Conservation (phyloP, 352 stramenopile genomes). For the Pythium vanterpoolii region DNA sequence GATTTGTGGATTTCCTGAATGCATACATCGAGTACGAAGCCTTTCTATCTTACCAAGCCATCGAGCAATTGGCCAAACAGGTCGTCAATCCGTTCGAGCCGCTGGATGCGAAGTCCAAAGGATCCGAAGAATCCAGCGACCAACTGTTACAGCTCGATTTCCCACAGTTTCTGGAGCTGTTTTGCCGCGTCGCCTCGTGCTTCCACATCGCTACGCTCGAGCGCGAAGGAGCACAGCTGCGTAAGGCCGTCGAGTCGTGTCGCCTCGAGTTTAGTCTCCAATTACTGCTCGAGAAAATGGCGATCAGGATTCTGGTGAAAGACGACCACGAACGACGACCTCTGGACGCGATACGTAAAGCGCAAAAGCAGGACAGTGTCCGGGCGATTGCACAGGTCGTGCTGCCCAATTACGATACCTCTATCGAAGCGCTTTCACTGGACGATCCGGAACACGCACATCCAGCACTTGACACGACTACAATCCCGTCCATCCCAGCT, state of each 20-base stretch:
- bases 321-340: neutral
- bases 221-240: conserved; percentile 48
- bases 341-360: too few relatives aligned
- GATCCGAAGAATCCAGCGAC: too few relatives aligned
- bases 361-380: conserved; percentile 1
- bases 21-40: conserved; percentile 79
- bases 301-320: conserved; percentile 26
- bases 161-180: conserved; percentile 61
- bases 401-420: conserved; percentile 1
- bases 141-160: conserved; percentile 35
- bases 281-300: conserved; percentile 53
- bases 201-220: conserved; percentile 48
- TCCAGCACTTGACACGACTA: neutral
- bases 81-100: conserved; percentile 4
- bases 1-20: conserved; percentile 76
- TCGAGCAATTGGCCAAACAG: conserved; percentile 17
- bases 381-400: conserved; percentile 9
- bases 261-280: conserved; percentile 66
- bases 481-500: neutral
- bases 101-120: neutral
- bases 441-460: neutral
- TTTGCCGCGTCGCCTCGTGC: conserved; percentile 50
- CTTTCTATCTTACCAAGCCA: conserved; percentile 50
- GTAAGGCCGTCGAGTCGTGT: conserved; percentile 48
- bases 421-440: conserved; percentile 10